A percentile compares a stretch with the other conserved stretches of the same genome.
These are phyloP conservation scores for Nidularia pulvinata DNA, from an alignment of 768 basidiomycete genomes.

Conservation along the genomic window DNA sequence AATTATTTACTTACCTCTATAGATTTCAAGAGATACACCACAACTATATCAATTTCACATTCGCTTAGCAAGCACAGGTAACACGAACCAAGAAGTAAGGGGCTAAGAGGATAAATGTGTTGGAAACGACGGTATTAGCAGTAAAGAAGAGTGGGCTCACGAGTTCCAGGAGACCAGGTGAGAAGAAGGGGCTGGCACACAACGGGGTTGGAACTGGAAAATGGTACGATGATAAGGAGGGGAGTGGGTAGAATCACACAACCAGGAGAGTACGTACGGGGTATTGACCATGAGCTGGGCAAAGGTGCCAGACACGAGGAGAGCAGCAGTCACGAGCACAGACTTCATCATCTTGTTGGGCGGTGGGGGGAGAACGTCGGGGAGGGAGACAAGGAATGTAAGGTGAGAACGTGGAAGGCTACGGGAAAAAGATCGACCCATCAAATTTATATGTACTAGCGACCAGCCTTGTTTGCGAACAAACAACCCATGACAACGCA, in stretches of 20 bases:
- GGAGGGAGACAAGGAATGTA: conserved; percentile 20
- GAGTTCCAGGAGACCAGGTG: conserved; percentile 52
- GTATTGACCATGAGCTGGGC: conserved; percentile 67
- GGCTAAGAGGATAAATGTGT: conserved; percentile 29
- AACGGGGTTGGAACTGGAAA: conserved; percentile 40
- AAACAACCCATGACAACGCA: conserved; percentile 16
- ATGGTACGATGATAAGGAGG: conserved; percentile 6
- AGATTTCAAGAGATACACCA: conserved; percentile 1
- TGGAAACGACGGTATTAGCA: background rate
- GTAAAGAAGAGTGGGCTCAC: conserved; percentile 30
- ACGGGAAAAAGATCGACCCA: conserved; percentile 13
- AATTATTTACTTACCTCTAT: conserved; percentile 32
- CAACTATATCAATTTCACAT: background rate
- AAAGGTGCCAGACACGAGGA: conserved; percentile 36
- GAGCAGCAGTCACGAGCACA: conserved; percentile 32
- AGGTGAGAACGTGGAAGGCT: conserved; percentile 13
- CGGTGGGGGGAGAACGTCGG: conserved; percentile 17
- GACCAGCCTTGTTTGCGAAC: conserved; percentile 15
- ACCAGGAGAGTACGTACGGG: conserved; percentile 49
- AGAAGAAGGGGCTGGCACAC: conserved; percentile 60
- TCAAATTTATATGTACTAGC: conserved; percentile 18
- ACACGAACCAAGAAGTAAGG: conserved; percentile 66
- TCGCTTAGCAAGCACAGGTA: conserved; percentile 1
- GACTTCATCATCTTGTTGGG: conserved; percentile 46
- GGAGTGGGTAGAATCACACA: background rate